Base-by-base conservation (phyloP, 2,329 filamentous ascomycete species). In the Epichloe bromicola region DNA sequence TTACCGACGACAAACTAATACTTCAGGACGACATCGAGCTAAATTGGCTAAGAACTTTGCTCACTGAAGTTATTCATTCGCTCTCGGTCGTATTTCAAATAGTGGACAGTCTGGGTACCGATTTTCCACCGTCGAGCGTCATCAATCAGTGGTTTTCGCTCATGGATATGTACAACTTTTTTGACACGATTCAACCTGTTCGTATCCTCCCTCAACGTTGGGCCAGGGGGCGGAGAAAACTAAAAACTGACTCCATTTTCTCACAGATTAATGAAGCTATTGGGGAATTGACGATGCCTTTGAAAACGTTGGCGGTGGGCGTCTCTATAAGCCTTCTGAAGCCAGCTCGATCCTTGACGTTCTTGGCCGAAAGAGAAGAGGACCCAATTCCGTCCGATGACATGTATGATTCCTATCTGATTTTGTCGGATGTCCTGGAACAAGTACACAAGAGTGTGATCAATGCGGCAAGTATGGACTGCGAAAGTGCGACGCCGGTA, bases 91-190 rank as follows among this genome's bases (percentile, higher is more conserved):
- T 88, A 23, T 86, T 90, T 58, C 76, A 88, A 57, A 73, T 86
- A n/a, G 67, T 88, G 36, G 82, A 86, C 55, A 68, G 77, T 45
- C 74, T 76, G 48, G 65, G 71, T 38, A 68, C 69, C 17, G 66
- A 73, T 45, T 77, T 86, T 58, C 72, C 80, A 12, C 71, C 80
- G 15, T 73, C 78, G 17, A 70, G 75, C 14, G 65, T 82, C 6
- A 73, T 89, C 17, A 70, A 79, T 39, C 73, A 78, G 56, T 95
- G 88, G 88, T 88, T 90, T 59, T 70, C 75, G n/a, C 69, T 90
- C 47, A 82, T 90, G 74, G 72, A 76, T 41, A 72, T 78, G 14
- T 82, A 79, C 60, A 70, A 68, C 48, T 95, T 94, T 61, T 76
- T 96, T 56, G 78, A 84, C 52, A 70, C 74, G 10, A 72, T 90